A percentile compares a stretch with the other conserved stretches of the same genome.
These are phyloP conservation scores for Hypoxylon rickii DNA, from an alignment of 495 filamentous ascomycete genomes.

Conservation along the genomic window DNA sequence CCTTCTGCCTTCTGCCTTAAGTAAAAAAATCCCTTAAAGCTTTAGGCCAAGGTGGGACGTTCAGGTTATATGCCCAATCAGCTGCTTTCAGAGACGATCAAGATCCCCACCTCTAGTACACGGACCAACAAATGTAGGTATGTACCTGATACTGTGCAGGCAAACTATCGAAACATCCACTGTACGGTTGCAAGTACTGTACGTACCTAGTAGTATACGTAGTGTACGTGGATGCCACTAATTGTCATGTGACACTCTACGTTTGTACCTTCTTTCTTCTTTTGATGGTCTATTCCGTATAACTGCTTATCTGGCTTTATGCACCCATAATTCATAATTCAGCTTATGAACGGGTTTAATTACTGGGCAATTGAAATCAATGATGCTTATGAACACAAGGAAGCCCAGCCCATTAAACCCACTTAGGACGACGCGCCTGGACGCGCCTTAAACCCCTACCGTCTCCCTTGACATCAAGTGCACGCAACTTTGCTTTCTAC, in stretches of 20 bases:
- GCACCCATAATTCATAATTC: background rate
- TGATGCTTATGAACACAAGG: too few relatives aligned
- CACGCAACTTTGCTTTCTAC: background rate
- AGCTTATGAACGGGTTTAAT: background rate
- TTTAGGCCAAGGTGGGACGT: conserved; percentile 6
- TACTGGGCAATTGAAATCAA: too few relatives aligned
- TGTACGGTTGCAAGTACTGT: background rate
- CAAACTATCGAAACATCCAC: background rate
- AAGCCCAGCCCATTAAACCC: background rate
- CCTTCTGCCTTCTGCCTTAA: too few relatives aligned
- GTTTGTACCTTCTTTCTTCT: conserved; percentile 5
- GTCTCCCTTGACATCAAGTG: too few relatives aligned
- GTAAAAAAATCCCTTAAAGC: too few relatives aligned
- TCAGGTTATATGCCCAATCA: background rate
- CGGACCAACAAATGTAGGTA: conserved; percentile 7
- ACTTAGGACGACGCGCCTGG: conserved; percentile 18
- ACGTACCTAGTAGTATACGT: background rate
- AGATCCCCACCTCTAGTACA: conserved; percentile 8
- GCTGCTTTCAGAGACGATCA: conserved; percentile 10
- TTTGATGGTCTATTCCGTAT: background rate
- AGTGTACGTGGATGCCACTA: conserved; percentile 13
- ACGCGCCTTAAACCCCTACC: conserved; percentile 19
- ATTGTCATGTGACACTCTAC: conserved; percentile 36
- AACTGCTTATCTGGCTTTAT: background rate
- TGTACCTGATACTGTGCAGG: background rate